Percentiles rank a stretch among this genome's conserved stretches.
phyloP scores from a whole-genome alignment of 768 basidiomycete genomes.

The Russula ochroleuca region DNA sequence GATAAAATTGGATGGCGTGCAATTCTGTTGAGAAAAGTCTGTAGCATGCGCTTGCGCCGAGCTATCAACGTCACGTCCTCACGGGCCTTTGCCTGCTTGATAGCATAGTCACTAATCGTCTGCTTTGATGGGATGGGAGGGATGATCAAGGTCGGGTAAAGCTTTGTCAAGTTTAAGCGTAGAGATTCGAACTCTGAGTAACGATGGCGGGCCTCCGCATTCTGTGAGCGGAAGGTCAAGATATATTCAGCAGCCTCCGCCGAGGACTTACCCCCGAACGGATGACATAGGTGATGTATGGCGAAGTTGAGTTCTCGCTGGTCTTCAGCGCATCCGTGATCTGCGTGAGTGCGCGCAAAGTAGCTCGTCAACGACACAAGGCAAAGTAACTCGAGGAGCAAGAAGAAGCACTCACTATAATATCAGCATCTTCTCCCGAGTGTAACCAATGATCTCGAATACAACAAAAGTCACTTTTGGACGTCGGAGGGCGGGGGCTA shows the following conservation, averaged over 20 bases:
- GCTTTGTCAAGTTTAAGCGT: conserved; percentile 70
- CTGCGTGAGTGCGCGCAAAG: conserved; percentile 39
- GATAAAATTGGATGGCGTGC: conserved; percentile 91
- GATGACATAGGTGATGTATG: conserved; percentile 95
- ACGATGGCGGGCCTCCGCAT: conserved; percentile 75
- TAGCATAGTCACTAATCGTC: conserved; percentile 91
- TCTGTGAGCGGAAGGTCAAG: conserved; percentile 43
- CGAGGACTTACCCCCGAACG: conserved; percentile 64
- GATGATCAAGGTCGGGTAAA: conserved; percentile 95
- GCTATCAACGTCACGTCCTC: conserved; percentile 92
- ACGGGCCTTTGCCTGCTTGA: conserved; percentile 94
- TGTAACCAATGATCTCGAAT: conserved; percentile 70
- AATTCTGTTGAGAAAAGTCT: conserved; percentile 89
- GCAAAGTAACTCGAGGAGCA: background rate
- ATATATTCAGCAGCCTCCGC: background rate
- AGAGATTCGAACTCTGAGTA: conserved; percentile 98
- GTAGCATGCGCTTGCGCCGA: conserved; percentile 87
- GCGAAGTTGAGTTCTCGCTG: conserved; percentile 75
- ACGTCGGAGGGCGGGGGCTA: conserved; percentile 44
- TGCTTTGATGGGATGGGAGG: conserved; percentile 98
- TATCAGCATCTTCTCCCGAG: conserved; percentile 77
- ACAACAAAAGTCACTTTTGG: conserved; percentile 78
- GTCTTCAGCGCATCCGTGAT: conserved; percentile 97
- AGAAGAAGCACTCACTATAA: conserved; percentile 49
- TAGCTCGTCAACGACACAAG: background rate